These are phyloP conservation scores for Rutstroemia sydowiana DNA, from an alignment of 2,329 filamentous ascomycete species.

Conservation along the genomic window DNA sequence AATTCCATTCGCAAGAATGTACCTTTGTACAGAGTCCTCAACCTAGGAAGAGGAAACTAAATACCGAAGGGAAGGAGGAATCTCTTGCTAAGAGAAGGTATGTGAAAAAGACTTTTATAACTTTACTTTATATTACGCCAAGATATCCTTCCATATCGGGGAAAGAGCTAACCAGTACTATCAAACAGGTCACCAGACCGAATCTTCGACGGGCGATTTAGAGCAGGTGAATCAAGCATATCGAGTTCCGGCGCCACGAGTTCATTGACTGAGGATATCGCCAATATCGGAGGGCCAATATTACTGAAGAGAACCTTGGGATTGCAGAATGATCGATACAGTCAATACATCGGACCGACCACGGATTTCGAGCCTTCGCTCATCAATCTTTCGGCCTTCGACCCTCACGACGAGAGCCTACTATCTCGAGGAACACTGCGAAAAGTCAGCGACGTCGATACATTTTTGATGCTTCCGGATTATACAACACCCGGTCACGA, in stretches of 20 bases:
- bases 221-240: slow-evolving; percentile 48
- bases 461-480: slow-evolving; percentile 74
- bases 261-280: slow-evolving; percentile 62
- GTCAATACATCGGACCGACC: slow-evolving; percentile 76
- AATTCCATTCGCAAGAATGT: slow-evolving; percentile 70
- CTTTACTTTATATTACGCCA: not conserved
- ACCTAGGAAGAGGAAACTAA: slow-evolving; percentile 72
- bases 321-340: slow-evolving; percentile 69
- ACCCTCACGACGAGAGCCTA: slow-evolving; percentile 73
- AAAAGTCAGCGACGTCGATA: slow-evolving; percentile 70
- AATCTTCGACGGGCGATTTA: slow-evolving; percentile 45
- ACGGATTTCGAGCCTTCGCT: slow-evolving; percentile 80
- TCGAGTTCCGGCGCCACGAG: slow-evolving; percentile 56
- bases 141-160: not conserved
- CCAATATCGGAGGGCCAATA: slow-evolving; percentile 59
- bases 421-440: slow-evolving; percentile 61
- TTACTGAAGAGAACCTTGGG: slow-evolving; percentile 64
- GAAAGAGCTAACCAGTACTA: slow-evolving; percentile 15
- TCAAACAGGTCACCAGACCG: slow-evolving; percentile 48
- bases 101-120: slow-evolving; percentile 1
- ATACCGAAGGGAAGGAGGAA: slow-evolving; percentile 49
- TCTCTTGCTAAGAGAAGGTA: slow-evolving; percentile 63
- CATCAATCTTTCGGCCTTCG: slow-evolving; percentile 72
- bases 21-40: slow-evolving; percentile 71
- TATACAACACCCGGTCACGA: slow-evolving; percentile 63